These are phyloP conservation scores for Hepatocystis sp. DNA, from an alignment of 169 alveolate genomes.

Conservation along the genomic window DNA sequence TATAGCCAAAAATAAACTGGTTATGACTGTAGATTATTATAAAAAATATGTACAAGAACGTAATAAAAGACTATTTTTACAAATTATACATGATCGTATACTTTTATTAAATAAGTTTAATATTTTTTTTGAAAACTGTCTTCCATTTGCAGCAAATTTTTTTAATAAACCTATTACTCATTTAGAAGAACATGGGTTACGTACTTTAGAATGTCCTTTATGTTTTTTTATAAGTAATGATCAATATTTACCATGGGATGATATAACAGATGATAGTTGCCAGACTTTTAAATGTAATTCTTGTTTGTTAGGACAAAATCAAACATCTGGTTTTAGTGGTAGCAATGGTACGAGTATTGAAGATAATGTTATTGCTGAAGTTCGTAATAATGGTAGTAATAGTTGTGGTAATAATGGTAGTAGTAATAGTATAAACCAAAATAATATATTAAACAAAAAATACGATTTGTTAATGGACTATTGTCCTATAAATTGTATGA, in stretches of 20 bases:
- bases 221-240: constrained; percentile 54
- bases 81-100: constrained; percentile 73
- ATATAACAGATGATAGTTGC: neutral
- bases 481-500: constrained; percentile 13
- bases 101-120: constrained; percentile 40
- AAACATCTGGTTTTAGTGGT: neutral
- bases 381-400: neutral
- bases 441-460: no score
- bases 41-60: constrained; percentile 39
- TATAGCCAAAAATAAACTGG: constrained; percentile 63
- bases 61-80: constrained; percentile 44
- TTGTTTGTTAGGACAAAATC: no score
- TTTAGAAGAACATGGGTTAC: constrained; percentile 68
- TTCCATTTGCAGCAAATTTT: constrained; percentile 56
- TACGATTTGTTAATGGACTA: neutral
- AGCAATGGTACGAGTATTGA: neutral
- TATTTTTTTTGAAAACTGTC: constrained; percentile 56
- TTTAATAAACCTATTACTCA: constrained; percentile 63
- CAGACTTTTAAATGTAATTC: neutral
- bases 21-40: constrained; percentile 70
- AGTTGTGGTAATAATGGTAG: neutral
- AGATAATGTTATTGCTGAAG: neutral
- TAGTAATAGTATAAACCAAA: neutral
- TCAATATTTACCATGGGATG: constrained; percentile 44
- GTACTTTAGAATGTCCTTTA: constrained; percentile 69